Conservation (phyloP, 805 yeast species). For the Kazachstania kunashirensis region DNA sequence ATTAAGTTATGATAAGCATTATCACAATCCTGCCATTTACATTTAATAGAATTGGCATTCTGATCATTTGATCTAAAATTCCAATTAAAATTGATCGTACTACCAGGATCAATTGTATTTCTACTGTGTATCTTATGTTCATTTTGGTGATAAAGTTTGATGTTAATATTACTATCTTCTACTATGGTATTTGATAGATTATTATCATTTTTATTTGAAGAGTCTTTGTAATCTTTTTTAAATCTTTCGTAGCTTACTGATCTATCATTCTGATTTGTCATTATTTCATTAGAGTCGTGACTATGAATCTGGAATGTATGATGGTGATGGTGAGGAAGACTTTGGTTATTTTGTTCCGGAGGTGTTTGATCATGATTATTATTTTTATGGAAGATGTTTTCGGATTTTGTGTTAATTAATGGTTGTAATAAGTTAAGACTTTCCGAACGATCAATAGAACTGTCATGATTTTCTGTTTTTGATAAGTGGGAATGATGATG, state of each 20-base stretch:
- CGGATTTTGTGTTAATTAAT: slow-evolving; percentile 4
- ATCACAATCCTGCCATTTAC: slow-evolving; percentile 64
- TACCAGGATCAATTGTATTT: slow-evolving; percentile 2
- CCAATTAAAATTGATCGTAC: slow-evolving; percentile 38
- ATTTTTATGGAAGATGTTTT: slow-evolving; percentile 1
- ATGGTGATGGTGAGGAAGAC: slow-evolving; percentile 30
- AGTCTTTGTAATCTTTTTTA: slow-evolving; percentile 1
- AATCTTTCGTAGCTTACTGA: slow-evolving; percentile 8
- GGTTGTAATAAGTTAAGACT: slow-evolving; percentile 11
- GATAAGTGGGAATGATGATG: too few species aligned
- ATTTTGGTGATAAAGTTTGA: slow-evolving; percentile 1
- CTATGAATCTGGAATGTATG: slow-evolving; percentile 32
- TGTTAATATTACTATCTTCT: not conserved
- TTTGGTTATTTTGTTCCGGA: too few species aligned
- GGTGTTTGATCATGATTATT: too few species aligned
- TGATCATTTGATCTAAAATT: slow-evolving; percentile 20
- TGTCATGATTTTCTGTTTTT: too few species aligned
- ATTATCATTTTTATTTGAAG: not conserved
- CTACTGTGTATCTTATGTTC: not conserved
- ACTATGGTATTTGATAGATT: too few species aligned
- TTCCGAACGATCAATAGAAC: not conserved
- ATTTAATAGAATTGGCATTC: slow-evolving; percentile 27
- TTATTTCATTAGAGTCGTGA: slow-evolving; percentile 11
- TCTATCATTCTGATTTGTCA: not conserved
- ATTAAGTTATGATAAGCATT: slow-evolving; percentile 29